Base-by-base conservation (phyloP, 169 alveolate species). In the Cryptosporidium ubiquitum region DNA sequence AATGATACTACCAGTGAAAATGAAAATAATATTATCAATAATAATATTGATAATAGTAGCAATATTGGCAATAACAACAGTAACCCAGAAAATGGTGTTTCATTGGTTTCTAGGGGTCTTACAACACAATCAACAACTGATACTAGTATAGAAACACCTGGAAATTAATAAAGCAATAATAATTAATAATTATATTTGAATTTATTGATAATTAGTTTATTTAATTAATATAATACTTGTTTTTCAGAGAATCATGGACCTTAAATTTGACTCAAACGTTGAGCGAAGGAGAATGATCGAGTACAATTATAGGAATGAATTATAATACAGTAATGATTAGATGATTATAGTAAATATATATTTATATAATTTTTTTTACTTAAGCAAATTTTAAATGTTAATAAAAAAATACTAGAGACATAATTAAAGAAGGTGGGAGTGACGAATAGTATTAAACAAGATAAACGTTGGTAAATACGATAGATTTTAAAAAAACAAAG, bases 81-180 rank as follows among this genome's bases (percentile, higher is more conserved):
- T 61, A 12, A n/a, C n/a, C n/a, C 23, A 29, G 61, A 75, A 37
- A 49, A 44, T 29, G 66, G 40, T 18, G 64, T 69, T 10, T 12
- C 69, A 42, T 31, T 79, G 68, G 74, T 69, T 69, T 39, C 89
- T 61, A 60, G 89, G 44, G 89, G 89, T 33, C 61, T 79, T 14
- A 79, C 89, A 40, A 79, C 79, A 5, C 89, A 79, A 64, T 79
- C 89, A 61, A 79, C 89, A 18, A 79, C 89, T 18, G 71, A 79
- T 40, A 79, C 89, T 3, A 79, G 89, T 79, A 79, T 79, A 10
- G 89, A 79, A 57, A 37, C 89, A 7, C 29, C 85, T 23, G 89
- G 89, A 31, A 79, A 79, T 47, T 79, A 35, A 79, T 29, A 26
- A 51, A 66, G 51, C 18, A 66, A 66, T 66, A 39, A 23, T 66